Evolutionary conservation across 495 filamentous ascomycete species (phyloP), one percentile per base, ranked within the genome.

Genomic region (Gamarada debralockiae): DNA sequence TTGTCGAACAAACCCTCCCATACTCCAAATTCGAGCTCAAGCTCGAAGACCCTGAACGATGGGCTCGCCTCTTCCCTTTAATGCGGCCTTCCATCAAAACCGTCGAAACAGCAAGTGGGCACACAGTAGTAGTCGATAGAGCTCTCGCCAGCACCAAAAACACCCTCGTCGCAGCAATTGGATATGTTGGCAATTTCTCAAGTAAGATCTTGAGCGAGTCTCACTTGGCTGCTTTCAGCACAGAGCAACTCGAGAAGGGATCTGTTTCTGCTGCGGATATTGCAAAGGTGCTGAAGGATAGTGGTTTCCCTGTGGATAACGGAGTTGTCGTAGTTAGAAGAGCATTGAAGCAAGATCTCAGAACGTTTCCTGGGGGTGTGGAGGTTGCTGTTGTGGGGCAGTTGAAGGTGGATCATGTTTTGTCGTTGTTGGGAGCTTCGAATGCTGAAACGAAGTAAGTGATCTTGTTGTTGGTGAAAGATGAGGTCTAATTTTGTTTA

Each of bases 31-130:
- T 43, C 21, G 42, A 53, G 17, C 45, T 58, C 25, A 12, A 44
- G 3, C 41, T 57, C 22, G 48, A 48, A 15, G 56, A 58, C 23
- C 21, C 56, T 14, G 21, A 36, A 24, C 7, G 44, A 38, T 58
- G 56, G 56, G 38, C n/a, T 37, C 50, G 56, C 2, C 39, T 58
- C 8, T 50, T 58, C 43, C 50, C 50, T 17, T 31, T 58, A 1
- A 58, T 58, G 15, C 56, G 56, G 14, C 56, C 56, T 25, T 53
- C 56, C 4, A 31, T 50, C 45, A 58, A 49, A 46, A 20, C 21
- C n/a, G 21, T 58, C 21, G 39, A 50, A 15, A 42, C 36, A 15
- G 15, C 43, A 7, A 49, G 21, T 50, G 44, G 45, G 7, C 39
- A 48, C 3, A 15, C 44, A 2, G 34, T 58, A 2, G 38, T 54